Evolutionary conservation across 495 filamentous ascomycete species (phyloP).

Genomic region (Podospora pseudopauciseta): DNA sequence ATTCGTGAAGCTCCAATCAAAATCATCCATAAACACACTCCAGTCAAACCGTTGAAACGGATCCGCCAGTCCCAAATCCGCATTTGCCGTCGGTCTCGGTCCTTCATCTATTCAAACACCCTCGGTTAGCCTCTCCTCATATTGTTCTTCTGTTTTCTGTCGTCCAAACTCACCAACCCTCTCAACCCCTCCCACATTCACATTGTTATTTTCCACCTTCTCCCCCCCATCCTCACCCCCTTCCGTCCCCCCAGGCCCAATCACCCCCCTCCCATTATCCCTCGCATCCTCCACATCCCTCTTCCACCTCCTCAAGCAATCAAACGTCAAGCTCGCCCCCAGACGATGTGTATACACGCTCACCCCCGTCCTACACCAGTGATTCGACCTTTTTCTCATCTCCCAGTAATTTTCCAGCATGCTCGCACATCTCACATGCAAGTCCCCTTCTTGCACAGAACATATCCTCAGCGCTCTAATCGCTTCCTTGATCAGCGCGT

Average conservation of each 20-base stretch:
- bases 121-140: neutral
- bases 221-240: neutral
- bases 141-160: neutral
- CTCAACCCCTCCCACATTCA: neutral
- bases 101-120: constrained; percentile 12
- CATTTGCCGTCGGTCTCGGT: constrained; percentile 16
- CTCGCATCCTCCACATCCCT: constrained; percentile 30
- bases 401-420: constrained; percentile 38
- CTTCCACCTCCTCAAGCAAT: constrained; percentile 41
- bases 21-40: constrained; percentile 45
- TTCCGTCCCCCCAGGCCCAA: neutral
- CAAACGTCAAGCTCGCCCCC: constrained; percentile 39
- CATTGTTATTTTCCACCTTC: neutral
- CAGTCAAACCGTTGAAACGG: constrained; percentile 40
- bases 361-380: constrained; percentile 14
- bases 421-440: constrained; percentile 33
- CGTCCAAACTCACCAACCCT: neutral
- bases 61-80: constrained; percentile 28
- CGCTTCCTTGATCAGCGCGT: constrained; percentile 25
- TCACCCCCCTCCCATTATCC: constrained; percentile 16
- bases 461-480: constrained; percentile 23
- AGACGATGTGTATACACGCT: constrained; percentile 35
- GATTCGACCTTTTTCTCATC: constrained; percentile 16
- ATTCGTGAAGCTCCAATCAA: constrained; percentile 41
- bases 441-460: constrained; percentile 31